Evolutionary conservation across 805 yeast genomes (phyloP), one percentile per base, ranked within the genome.

Genomic region (Clavispora phyllophila): DNA sequence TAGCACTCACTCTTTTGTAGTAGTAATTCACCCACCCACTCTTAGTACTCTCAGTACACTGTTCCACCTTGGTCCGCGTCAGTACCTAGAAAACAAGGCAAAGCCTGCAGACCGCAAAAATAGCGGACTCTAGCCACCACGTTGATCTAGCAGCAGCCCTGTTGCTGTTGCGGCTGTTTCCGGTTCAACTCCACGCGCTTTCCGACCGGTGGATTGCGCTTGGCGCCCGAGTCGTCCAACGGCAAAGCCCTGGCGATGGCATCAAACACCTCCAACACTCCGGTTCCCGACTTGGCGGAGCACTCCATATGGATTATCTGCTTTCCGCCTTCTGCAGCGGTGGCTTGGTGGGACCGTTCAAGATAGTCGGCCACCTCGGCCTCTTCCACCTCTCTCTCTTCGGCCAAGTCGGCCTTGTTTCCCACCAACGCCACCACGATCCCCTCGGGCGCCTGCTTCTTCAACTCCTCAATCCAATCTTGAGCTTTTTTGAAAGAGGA

Each of bases 401-500:
- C 82, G 12, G 82, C 78, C 48, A 91, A 70, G 65, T 91, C 99
- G 46, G 79, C 77, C 68, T 91, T 91, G 71, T 90, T 91, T 29
- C 96, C 99, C 23, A 90, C 96, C 29, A 91, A 73, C 3, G 98
- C 98, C 62, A 91, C 89, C 44, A 88, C 80, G 40, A 91, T 91
- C 49, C 84, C 90, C 50, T 87, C 86, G n/a, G 86, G 75, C 15
- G 97, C 97, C 66, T 90, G 98, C 53, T 90, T 96, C 59, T 88
- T 95, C 53, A 91, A 76, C 62, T 91, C 98, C 58, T 86, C 86
- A 42, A 91, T 96, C 99, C 99, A 91, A 66, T 91, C 97, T 56
- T 97, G 84, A 7, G 98, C 98, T 65, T 91, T 89, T 55, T 89
- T 83, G 56, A 91, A 91, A 19, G 95, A 84, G 12, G 95, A 93